Percentiles rank a stretch among this genome's conserved stretches.
Conservation (phyloP, 768 basidiomycete species). For the Clitopilus hobsonii region DNA sequence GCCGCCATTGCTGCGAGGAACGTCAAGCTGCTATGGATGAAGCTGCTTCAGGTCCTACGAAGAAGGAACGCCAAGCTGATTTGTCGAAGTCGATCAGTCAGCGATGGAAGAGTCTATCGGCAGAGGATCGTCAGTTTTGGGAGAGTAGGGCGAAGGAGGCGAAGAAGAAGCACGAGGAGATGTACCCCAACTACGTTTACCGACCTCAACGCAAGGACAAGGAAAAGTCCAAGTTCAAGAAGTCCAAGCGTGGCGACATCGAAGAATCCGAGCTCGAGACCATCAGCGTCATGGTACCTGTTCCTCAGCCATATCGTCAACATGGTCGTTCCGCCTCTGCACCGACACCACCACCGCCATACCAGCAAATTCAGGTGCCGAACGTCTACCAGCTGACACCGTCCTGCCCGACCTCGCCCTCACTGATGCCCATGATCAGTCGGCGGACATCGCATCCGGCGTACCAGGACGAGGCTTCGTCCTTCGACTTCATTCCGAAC, state of each 20-base stretch:
- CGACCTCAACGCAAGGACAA: constrained; percentile 66
- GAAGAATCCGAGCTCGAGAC: constrained; percentile 36
- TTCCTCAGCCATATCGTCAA: constrained; percentile 20
- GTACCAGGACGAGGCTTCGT: constrained; percentile 36
- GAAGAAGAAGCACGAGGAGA: constrained; percentile 73
- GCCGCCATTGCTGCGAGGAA: constrained; percentile 73
- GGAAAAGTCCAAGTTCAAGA: constrained; percentile 43
- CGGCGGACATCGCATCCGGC: constrained; percentile 52
- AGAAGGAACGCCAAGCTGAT: constrained; percentile 68
- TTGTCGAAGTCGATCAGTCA: constrained; percentile 79
- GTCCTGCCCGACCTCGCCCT: constrained; percentile 62
- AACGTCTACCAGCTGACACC: constrained; percentile 49
- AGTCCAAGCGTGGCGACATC: constrained; percentile 26
- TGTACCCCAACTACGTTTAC: constrained; percentile 77
- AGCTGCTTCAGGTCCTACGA: constrained; percentile 35
- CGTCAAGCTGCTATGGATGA: constrained; percentile 52
- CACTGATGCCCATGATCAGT: constrained; percentile 53
- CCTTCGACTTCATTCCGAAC: constrained; percentile 54
- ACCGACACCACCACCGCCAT: constrained; percentile 55
- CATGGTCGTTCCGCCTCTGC: constrained; percentile 42
- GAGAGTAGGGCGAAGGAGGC: constrained; percentile 73
- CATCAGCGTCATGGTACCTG: constrained; percentile 36
- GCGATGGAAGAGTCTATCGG: constrained; percentile 67
- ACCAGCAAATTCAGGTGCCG: constrained; percentile 65
- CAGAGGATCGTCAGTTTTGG: constrained; percentile 70